Evolutionary conservation across 2,329 filamentous ascomycete genomes (phyloP).

Genomic region (Fusarium algeriense): DNA sequence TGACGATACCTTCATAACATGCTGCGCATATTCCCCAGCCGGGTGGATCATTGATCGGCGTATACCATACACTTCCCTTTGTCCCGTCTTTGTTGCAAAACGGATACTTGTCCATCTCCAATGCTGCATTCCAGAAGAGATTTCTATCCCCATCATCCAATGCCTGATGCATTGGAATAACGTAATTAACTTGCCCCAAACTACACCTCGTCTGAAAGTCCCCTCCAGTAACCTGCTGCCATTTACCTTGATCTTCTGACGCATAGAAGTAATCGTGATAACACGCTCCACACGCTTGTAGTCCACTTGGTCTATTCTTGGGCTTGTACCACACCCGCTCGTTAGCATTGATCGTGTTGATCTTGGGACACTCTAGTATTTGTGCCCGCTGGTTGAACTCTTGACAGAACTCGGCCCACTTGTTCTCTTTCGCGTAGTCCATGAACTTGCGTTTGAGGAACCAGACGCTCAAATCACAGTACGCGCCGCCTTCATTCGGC

Average conservation of each 20-base stretch:
- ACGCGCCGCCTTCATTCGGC: not conserved
- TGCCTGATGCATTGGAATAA: constrained; percentile 49
- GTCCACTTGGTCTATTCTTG: constrained; percentile 33
- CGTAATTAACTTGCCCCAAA: constrained; percentile 49
- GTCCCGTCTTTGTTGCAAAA: constrained; percentile 50
- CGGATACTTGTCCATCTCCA: constrained; percentile 46
- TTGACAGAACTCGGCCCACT: constrained; percentile 52
- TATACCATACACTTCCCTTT: constrained; percentile 51
- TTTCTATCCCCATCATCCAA: constrained; percentile 47
- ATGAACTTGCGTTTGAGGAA: constrained; percentile 50
- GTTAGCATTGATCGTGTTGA: constrained; percentile 32
- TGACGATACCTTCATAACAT: constrained; percentile 51
- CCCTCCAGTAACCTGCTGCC: constrained; percentile 41
- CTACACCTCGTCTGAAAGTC: constrained; percentile 43
- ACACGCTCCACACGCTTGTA: constrained; percentile 54
- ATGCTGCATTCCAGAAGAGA: constrained; percentile 52
- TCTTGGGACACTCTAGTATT: constrained; percentile 47
- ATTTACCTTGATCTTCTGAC: constrained; percentile 46
- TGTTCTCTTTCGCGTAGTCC: constrained; percentile 38
- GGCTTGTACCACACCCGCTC: constrained; percentile 52
- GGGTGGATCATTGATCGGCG: constrained; percentile 47
- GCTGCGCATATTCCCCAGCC: constrained; percentile 54
- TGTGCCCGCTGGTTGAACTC: constrained; percentile 48
- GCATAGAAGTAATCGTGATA: constrained; percentile 53
- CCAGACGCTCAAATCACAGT: constrained; percentile 51